phyloP scores from a whole-genome alignment of 176 grass and related monocot species.

The Eleusine coracana region DNA sequence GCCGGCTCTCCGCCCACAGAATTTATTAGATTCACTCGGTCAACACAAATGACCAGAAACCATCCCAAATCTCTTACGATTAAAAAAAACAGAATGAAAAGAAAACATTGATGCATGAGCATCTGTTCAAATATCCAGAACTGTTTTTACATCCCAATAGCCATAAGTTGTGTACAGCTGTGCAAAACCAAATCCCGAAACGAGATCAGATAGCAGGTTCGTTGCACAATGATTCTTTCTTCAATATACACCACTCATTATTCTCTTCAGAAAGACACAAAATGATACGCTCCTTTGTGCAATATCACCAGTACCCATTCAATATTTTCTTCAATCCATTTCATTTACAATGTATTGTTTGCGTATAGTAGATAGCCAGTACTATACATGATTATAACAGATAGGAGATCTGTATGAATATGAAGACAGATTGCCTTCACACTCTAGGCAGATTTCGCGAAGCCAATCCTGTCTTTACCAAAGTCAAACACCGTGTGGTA shows the following conservation, averaged over 20 bases:
- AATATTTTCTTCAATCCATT: conserved; percentile 18
- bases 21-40: background rate
- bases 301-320: background rate
- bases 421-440: background rate
- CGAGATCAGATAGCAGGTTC: too few relatives aligned
- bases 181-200: too few relatives aligned
- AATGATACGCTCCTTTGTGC: background rate
- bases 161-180: too few relatives aligned
- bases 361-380: background rate
- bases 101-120: background rate
- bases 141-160: conserved; percentile 3
- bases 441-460: conserved; percentile 54
- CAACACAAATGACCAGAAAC: background rate
- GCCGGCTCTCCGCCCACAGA: background rate
- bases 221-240: background rate
- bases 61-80: background rate
- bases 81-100: background rate
- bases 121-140: background rate
- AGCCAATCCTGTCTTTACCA: conserved; percentile 75
- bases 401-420: background rate
- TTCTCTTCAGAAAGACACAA: conserved; percentile 11
- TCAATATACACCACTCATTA: background rate
- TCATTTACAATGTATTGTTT: background rate
- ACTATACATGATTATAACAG: background rate
- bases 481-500: conserved; percentile 97